Conservation (phyloP, 177 flowering plant genomes). For the Vitis hybrid region DNA sequence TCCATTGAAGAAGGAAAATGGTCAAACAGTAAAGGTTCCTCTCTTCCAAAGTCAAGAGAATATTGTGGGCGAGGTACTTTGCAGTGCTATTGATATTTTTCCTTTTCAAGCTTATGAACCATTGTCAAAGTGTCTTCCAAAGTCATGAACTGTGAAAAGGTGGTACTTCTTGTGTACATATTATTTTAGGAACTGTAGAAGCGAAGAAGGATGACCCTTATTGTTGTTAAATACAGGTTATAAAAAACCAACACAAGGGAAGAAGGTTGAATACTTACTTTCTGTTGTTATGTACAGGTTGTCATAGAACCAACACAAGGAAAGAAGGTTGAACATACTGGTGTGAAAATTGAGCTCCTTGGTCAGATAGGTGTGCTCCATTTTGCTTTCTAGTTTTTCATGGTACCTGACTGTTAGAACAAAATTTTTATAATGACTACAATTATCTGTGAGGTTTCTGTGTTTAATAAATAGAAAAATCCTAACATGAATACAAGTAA, state of each 20-base stretch:
- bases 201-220: conserved; percentile 10
- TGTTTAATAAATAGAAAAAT: too few relatives aligned
- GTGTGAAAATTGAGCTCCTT: conserved; percentile 19
- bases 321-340: conserved; percentile 16
- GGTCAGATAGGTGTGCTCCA: conserved; percentile 16
- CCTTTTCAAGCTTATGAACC: not conserved
- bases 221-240: too few relatives aligned
- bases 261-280: too few relatives aligned
- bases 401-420: too few relatives aligned
- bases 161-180: not conserved
- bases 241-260: too few relatives aligned
- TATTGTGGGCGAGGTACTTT: conserved; percentile 15
- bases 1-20: conserved; percentile 16
- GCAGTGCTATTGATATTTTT: too few relatives aligned
- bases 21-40: conserved; percentile 16
- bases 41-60: conserved; percentile 22
- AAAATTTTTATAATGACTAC: too few relatives aligned
- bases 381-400: not conserved
- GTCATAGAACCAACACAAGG: conserved; percentile 14
- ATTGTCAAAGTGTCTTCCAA: not conserved
- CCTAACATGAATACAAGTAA: too few relatives aligned
- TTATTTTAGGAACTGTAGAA: conserved; percentile 4
- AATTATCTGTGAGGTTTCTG: too few relatives aligned
- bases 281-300: conserved; percentile 3
- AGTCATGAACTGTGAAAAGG: not conserved